phyloP scores from a whole-genome alignment of 208 protist genomes.

The Wallacemonas rigidus region DNA sequence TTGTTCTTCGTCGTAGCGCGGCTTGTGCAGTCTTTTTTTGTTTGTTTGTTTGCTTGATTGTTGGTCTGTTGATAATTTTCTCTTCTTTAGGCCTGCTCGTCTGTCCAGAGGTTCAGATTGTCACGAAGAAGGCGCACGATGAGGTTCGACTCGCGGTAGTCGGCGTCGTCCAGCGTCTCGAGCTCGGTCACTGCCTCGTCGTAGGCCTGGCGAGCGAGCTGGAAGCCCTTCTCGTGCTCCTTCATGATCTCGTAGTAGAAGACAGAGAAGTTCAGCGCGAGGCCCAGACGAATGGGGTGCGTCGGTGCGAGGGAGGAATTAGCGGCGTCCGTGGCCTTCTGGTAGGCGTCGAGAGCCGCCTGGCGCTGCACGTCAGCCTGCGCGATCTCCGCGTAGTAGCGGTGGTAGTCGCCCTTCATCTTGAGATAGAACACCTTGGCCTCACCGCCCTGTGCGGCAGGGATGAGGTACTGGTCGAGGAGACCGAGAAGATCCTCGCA shows the following conservation, averaged over 20 bases:
- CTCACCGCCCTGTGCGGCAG: constrained; percentile 86
- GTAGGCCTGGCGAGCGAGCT: constrained; percentile 94
- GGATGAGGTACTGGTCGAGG: constrained; percentile 97
- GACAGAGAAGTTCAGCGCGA: constrained; percentile 99
- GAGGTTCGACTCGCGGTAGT: constrained; percentile 98
- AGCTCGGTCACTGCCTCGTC: constrained; percentile 97
- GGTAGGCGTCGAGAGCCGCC: constrained; percentile 89
- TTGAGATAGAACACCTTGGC: constrained; percentile 96
- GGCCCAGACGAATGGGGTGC: constrained; percentile 99
- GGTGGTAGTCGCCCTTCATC: constrained; percentile 96
- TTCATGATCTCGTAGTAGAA: constrained; percentile 99
- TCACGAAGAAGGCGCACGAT: constrained; percentile 99
- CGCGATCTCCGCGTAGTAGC: constrained; percentile 98
- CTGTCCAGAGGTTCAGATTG: constrained; percentile 99
- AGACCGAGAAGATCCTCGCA: constrained; percentile 97
- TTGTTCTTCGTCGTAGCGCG: not conserved
- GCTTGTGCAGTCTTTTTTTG: constrained; percentile 18
- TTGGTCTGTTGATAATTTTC: no score
- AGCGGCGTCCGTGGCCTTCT: constrained; percentile 87
- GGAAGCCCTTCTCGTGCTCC: constrained; percentile 93
- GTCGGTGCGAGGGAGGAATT: constrained; percentile 92
- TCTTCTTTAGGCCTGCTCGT: constrained; percentile 73
- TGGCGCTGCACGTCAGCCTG: constrained; percentile 82
- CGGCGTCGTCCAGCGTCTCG: constrained; percentile 97
- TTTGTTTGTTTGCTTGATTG: not conserved